These are phyloP conservation scores for Pyrenula aspistea DNA, from an alignment of 495 filamentous ascomycete genomes.

Conservation along the genomic window DNA sequence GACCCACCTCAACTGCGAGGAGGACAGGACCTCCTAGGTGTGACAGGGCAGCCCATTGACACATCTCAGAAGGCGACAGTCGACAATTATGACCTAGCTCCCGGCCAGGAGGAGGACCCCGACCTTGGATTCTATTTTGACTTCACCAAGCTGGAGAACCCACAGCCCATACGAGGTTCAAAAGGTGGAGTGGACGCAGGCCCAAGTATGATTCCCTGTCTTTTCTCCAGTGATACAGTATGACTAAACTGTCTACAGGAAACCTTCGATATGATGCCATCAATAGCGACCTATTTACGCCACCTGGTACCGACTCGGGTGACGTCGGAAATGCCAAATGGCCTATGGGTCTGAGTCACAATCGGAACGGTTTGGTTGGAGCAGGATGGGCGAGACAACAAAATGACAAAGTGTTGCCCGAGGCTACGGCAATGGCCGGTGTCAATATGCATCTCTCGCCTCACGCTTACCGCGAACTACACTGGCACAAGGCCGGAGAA, in stretches of 20 bases:
- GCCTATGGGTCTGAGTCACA: constrained; percentile 59
- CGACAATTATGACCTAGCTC: constrained; percentile 28
- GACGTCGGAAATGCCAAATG: constrained; percentile 55
- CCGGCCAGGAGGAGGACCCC: constrained; percentile 44
- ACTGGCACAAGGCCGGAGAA: constrained; percentile 61
- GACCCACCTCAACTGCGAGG: constrained; percentile 16
- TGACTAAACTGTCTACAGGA: constrained; percentile 15
- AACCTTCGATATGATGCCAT: constrained; percentile 48
- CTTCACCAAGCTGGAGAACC: constrained; percentile 46
- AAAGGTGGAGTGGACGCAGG: constrained; percentile 49
- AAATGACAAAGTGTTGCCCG: constrained; percentile 49
- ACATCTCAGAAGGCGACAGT: constrained; percentile 17
- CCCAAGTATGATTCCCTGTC: constrained; percentile 28
- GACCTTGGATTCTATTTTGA: constrained; percentile 50
- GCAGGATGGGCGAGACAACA: constrained; percentile 63
- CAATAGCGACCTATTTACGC: constrained; percentile 54
- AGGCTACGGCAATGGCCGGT: constrained; percentile 56
- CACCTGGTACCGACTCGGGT: constrained; percentile 54
- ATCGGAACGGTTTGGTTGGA: constrained; percentile 29
- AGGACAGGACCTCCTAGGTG: constrained; percentile 17
- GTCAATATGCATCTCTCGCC: constrained; percentile 67
- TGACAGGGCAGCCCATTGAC: constrained; percentile 22
- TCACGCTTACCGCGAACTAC: constrained; percentile 54
- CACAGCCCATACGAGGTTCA: constrained; percentile 56
- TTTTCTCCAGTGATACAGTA: background rate